Base-by-base conservation (phyloP, 2,329 filamentous ascomycete genomes). In the Fusarium sp. region DNA sequence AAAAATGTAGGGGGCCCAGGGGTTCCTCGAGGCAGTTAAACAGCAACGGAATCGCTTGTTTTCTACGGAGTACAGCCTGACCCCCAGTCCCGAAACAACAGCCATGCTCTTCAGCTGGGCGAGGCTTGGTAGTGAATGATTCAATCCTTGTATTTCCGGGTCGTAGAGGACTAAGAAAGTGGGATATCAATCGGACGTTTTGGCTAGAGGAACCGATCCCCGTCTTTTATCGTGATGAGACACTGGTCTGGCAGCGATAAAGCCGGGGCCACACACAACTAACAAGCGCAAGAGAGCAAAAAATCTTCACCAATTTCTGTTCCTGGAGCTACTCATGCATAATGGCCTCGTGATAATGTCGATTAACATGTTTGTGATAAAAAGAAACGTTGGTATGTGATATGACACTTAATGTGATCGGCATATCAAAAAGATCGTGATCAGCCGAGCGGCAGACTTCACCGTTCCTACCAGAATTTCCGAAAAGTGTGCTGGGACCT, bases 231-330 rank as follows among this genome's bases (percentile, higher is more conserved):
- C 52, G 31, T 70, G 39, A 63, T 69, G 72, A 76, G 75, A 78
- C 75, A 77, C 65, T 78, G 75, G 75, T 70, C 75, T 75, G 74
- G 75, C 65, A 67, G 57, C 56, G 63, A 76, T 66, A 57, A 57
- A 70, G 70, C 70, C 41, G 44, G 62, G 66, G 38, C 70, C 51
- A 58, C 52, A 62, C 69, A 70, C 39, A 48, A 28, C 42, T 24
- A 65, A 70, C 35, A 58, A 33, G 48, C 35, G 36, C 35, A 58
- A 33, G 48, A 39, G 36, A 22, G 47, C 36, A 57, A 38, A 38
- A 47, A 54, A 42, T 65, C 63, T 66, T 66, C 60, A 66, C 6
- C 48, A 48, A n/a, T 57, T 26, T 63, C 20, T 59, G 54, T 24
- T 52, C 51, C 42, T 49, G 36, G 45, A 11, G n/a, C 20, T 28